Evolutionary conservation across 495 filamentous ascomycete genomes (phyloP).

Genomic region (Penicillium pancosmium): DNA sequence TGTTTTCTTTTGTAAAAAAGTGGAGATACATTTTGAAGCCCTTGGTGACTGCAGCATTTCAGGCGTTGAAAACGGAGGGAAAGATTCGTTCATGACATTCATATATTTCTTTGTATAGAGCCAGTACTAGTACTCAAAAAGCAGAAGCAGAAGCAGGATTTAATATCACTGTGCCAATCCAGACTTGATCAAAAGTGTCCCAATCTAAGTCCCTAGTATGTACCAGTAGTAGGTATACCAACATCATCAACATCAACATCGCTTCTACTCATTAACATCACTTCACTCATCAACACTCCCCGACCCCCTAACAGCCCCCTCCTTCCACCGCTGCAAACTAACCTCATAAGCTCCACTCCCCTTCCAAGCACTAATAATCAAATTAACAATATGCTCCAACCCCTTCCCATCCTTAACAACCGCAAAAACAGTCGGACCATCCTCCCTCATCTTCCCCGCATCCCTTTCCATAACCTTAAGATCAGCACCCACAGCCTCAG

Average conservation of each 20-base stretch:
- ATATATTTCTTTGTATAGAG: constrained; percentile 25
- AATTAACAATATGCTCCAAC: constrained; percentile 79
- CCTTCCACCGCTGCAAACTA: constrained; percentile 55
- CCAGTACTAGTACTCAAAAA: constrained; percentile 21
- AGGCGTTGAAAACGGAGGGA: constrained; percentile 31
- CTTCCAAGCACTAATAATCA: constrained; percentile 93
- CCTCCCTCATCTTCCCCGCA: constrained; percentile 91
- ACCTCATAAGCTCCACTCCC: constrained; percentile 72
- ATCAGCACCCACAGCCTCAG: constrained; percentile 89
- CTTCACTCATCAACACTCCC: constrained; percentile 46
- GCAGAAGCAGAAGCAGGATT: constrained; percentile 5
- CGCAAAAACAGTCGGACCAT: constrained; percentile 95
- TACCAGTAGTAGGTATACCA: no score
- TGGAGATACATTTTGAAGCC: constrained; percentile 24
- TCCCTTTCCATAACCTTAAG: constrained; percentile 93
- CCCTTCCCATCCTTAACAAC: constrained; percentile 91
- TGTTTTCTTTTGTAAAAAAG: constrained; percentile 9
- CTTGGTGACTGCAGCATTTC: constrained; percentile 34
- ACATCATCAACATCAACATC: constrained; percentile 1
- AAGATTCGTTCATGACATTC: constrained; percentile 3
- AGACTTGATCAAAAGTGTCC: neutral
- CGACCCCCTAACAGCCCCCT: constrained; percentile 50
- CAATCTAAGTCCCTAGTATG: no score
- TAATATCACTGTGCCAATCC: constrained; percentile 11
- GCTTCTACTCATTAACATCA: constrained; percentile 38